Evolutionary conservation across 768 basidiomycete species (phyloP), one percentile per base, ranked within the genome.

Genomic region (Kwoniella dendrophila): DNA sequence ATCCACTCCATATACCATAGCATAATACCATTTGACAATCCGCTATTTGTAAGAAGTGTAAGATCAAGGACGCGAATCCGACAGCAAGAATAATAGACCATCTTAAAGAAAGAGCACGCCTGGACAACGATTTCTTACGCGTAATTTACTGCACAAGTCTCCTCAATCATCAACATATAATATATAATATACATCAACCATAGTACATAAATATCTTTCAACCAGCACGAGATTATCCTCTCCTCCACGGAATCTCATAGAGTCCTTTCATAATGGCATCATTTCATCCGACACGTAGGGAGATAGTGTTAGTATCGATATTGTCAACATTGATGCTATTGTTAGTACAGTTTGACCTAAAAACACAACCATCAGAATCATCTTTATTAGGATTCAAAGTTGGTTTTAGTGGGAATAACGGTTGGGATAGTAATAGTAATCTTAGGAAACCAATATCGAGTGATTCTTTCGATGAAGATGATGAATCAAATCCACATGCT

Each of bases 331-430:
- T 85, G 51, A 89, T 91, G 72, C 79, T 88, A 29, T 77, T 92
- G 45, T 84, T 89, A 38, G 89, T 87, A 75, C 89, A 92, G 79
- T 79, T 90, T 62, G 87, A 90, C 76, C 79, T 90, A 5, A 81
- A 82, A 43, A 76, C 85, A 38, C 77, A 81, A 50, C 44, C 70
- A 22, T 38, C 57, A 20, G 60, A 73, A 29, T 45, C 76, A 59
- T 55, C 58, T 30, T 36, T 66, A 50, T 20, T 70, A 47, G 59
- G 62, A 36, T 63, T 67, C 59, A 69, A 67, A 30, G 64, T 69
- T 11, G 71, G 69, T 12, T 61, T 67, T 49, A 63, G 58, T 16
- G n/a, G 59, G 11, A 33, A 44, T 30, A 38, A 62, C 34, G 51
- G 40, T 16, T 62, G 59, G 62, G 60, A 58, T 20, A 61, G 56